phyloP scores from a whole-genome alignment of 1,139 yeast genomes.

The Nematodospora anomalae region DNA sequence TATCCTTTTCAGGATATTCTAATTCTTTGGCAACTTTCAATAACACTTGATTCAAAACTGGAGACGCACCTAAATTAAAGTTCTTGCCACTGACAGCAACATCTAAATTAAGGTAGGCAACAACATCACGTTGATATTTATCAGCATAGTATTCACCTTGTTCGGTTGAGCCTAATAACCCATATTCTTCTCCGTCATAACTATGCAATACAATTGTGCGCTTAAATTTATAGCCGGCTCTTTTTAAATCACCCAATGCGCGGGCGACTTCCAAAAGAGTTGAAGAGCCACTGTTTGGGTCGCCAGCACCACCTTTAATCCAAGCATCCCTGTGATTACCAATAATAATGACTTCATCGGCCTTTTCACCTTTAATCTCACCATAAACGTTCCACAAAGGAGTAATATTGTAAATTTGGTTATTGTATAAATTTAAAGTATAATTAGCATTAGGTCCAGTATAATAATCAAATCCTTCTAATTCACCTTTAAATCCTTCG shows the following conservation, averaged over 20 bases:
- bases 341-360: conserved; percentile 42
- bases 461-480: conserved; percentile 41
- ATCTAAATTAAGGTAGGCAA: conserved; percentile 47
- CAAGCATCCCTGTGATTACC: conserved; percentile 54
- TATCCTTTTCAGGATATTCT: conserved; percentile 48
- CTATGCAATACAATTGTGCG: conserved; percentile 42
- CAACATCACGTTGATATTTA: conserved; percentile 36
- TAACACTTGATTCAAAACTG: conserved; percentile 35
- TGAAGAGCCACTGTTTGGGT: conserved; percentile 49
- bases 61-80: conserved; percentile 39
- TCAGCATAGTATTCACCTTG: conserved; percentile 44
- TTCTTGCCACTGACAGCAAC: conserved; percentile 38
- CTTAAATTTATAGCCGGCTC: conserved; percentile 41
- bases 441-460: conserved; percentile 52
- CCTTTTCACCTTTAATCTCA: conserved; percentile 41
- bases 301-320: conserved; percentile 57
- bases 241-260: conserved; percentile 47
- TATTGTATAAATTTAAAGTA: conserved; percentile 41
- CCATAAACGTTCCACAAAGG: conserved; percentile 48
- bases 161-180: conserved; percentile 49
- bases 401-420: conserved; percentile 44
- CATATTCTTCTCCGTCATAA: conserved; percentile 52
- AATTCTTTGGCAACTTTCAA: conserved; percentile 34
- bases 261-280: conserved; percentile 45
- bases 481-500: conserved; percentile 41